Conservation (phyloP, 768 basidiomycete species). For the Lenzites betulinus region DNA sequence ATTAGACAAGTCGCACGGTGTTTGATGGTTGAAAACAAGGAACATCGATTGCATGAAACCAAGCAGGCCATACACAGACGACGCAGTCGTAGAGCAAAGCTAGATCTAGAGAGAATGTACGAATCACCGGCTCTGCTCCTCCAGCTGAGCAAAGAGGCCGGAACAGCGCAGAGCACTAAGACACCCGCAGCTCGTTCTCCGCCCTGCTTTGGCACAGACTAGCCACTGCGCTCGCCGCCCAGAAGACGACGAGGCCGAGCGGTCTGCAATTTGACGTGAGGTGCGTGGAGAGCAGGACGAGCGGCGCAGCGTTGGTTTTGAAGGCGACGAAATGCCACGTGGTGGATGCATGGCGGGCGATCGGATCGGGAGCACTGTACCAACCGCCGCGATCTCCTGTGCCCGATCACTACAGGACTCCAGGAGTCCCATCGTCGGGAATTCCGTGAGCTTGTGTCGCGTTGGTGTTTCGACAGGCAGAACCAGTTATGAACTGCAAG, state of each 20-base stretch:
- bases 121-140: conserved; percentile 28
- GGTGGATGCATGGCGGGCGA: background rate
- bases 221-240: conserved; percentile 7
- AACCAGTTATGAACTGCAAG: too few relatives aligned
- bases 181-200: conserved; percentile 24
- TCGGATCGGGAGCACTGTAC: background rate
- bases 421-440: background rate
- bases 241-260: background rate
- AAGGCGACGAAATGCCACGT: background rate
- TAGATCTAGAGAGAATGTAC: conserved; percentile 12
- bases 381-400: background rate
- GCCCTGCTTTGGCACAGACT: conserved; percentile 28
- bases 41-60: background rate
- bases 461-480: background rate
- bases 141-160: conserved; percentile 4
- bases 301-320: background rate
- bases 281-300: conserved; percentile 15
- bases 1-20: too few relatives aligned
- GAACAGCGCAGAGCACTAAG: conserved; percentile 25
- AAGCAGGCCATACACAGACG: background rate
- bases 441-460: background rate
- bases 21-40: too few relatives aligned
- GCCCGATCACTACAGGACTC: background rate
- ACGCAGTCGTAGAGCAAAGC: background rate
- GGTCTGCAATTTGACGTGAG: conserved; percentile 29